Evolutionary conservation across 1,284 basidiomycete genomes (phyloP), one percentile per base, ranked within the genome.

Genomic region (Xanthoconium separans): DNA sequence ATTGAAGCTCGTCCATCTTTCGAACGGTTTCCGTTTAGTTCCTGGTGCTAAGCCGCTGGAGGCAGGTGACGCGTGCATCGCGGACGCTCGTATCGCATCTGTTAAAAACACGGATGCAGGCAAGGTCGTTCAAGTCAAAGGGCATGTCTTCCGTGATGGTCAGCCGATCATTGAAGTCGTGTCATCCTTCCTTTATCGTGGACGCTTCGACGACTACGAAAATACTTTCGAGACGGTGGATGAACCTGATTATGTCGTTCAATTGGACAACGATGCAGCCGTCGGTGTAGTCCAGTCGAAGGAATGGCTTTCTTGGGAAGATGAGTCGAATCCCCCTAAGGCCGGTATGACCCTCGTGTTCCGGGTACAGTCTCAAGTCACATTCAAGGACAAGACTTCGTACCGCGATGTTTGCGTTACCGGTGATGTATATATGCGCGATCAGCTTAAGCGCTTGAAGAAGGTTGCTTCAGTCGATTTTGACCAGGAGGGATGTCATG

Each of bases 291-390:
- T 99, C 15, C 85, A 91, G 68, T 93, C 93, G 55, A 99, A 99
- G 80, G 91, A 96, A 70, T 99, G 97, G 96, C 96, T 99, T 73
- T 86, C 90, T 54, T 98, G 95, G 96, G 86, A 91, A 54, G 87
- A 96, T 66, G 87, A 91, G 51, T 78, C 85, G 9, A 82, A 84
- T 57, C 87, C 92, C 39, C 85, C 95, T 41, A 76, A 84, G 54
- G 83, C 90, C 12, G 94, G 93, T 41, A 89, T 89, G 42, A 83
- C 82, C 3, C 85, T 99, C 50, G 85, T 95, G 61, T 97, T 99
- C 91, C 89, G 91, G 59, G 80, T 91, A 61, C 83, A 86, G 65
- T 93, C 91, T 16, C 85, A 91, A 67, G 85, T 94, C 50, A 85
- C 86, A 27, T 98, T 92, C 85, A 93, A 93, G 76, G 91, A 96